These are phyloP conservation scores for Aureobasidium sp. DNA, from an alignment of 2,329 filamentous ascomycete species.

Conservation along the genomic window DNA sequence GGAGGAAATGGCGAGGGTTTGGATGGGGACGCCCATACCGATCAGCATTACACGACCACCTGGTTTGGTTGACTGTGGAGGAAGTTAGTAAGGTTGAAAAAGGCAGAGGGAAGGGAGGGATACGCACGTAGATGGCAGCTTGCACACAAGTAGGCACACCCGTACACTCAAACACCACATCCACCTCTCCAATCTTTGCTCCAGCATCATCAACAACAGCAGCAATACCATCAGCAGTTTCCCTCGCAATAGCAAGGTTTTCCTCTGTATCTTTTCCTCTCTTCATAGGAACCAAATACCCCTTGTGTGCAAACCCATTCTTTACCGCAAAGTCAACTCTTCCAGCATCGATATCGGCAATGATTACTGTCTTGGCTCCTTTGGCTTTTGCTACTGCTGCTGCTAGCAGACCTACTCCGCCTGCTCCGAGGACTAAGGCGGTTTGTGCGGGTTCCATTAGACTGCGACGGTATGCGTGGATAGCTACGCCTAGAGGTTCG, in stretches of 20 bases:
- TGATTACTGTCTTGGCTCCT: conserved; percentile 45
- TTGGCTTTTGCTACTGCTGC: conserved; percentile 48
- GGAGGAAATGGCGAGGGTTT: conserved; percentile 63
- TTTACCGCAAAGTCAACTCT: conserved; percentile 47
- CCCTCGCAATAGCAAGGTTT: conserved; percentile 41
- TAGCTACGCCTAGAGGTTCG: conserved; percentile 52
- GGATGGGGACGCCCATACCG: conserved; percentile 69
- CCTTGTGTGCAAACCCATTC: conserved; percentile 39
- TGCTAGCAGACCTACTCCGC: conserved; percentile 51
- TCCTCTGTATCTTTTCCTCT: conserved; percentile 45
- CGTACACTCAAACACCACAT: conserved; percentile 67
- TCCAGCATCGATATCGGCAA: conserved; percentile 52
- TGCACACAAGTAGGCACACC: conserved; percentile 69
- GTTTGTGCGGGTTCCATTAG: conserved; percentile 33
- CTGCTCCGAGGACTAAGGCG: conserved; percentile 52
- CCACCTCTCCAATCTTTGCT: conserved; percentile 45
- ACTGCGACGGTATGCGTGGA: conserved; percentile 51
- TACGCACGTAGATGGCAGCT: conserved; percentile 56
- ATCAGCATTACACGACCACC: conserved; percentile 71
- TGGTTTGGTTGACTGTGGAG: conserved; percentile 45
- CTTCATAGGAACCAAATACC: conserved; percentile 38
- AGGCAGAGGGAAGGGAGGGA: not conserved
- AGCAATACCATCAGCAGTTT: conserved; percentile 35
- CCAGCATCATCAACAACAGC: conserved; percentile 25
- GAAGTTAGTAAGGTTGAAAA: not conserved